Evolutionary conservation across 1,284 basidiomycete genomes (phyloP), one percentile per base, ranked within the genome.

Genomic region (Cryptococcus deneoformans): DNA sequence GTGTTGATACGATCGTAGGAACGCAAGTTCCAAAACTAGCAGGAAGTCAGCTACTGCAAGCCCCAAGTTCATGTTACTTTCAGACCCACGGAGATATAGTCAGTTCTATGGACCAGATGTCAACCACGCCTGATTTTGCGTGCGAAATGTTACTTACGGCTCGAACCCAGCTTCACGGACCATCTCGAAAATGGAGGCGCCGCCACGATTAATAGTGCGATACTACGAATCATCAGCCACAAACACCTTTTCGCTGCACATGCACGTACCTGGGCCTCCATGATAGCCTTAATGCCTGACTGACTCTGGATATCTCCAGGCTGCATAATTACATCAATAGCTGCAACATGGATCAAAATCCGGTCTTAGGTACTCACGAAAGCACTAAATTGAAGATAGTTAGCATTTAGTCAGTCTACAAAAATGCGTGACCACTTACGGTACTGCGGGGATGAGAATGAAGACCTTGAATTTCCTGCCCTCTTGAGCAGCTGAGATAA

Each of bases 1-100:
- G 87, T 86, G 71, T 94, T 94, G 76, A 97, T 91, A 36, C 93
- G 83, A 72, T 97, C 94, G 73, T 94, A 96, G 1, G 87, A 82
- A 44, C 93, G 84, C 38, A 97, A 81, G 76, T 96, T 91, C 79
- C 89, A 96, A 82, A 95, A 91, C 16, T 87, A 83, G 64, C 2
- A 9, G 29, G 5, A 38, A n/a, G 46, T 56, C 42, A 56, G 56
- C 44, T 38, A 40, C 40, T 36, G 7, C 6, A 8, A 7, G 9
- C 10, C 34, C 2, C 39, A n/a, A 20, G n/a, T 50, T 14, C 39
- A 10, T 6, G 5, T 35, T 10, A 6, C n/a, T 12, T 20, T 3
- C 10, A 2, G 20, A 50, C 67, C 51, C 37, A 69, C 86, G 72
- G 82, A 73, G 46, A 90, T 91, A 63, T 60, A 62, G 35, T 64